Evolutionary conservation across 441 rosid species (phyloP), one percentile per base, ranked within the genome.

Genomic region (Gossypium laxum): DNA sequence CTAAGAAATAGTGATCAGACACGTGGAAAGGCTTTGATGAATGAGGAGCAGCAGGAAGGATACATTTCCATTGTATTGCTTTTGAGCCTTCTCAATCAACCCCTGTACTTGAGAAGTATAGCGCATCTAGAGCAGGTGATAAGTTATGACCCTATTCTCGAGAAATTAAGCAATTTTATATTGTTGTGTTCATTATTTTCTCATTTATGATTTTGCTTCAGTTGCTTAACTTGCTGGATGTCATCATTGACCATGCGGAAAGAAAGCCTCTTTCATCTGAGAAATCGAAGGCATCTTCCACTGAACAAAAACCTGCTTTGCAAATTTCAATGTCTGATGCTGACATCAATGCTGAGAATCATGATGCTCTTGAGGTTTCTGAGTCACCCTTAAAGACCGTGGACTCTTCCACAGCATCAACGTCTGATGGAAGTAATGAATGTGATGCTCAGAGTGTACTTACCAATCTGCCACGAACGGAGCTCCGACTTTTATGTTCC

Each of bases 81-180:
- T 74, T 81, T 94, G 80, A 85, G 92, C 81, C 97, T 94, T 81
- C 81, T 94, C 84, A 90, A 87, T 77, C 97, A 91, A 76, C 96
- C 98, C 67, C 91, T 94, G 51, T 94, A 94, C 79, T 75, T 88
- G 79, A 87, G 98, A 85, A 94, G 98, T 69, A 79, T 94, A 73
- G 96, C 97, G 67, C 98, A 94, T 83, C 96, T 94, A 73, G 98
- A 94, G 77, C 98, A 90, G 98, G 98, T 91, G 74, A 72, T 59
- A 59, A 38, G 97, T 90, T 67, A 70, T 62, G 60, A 30, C 62
- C 38, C 57, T 69, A 54, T 72, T 50, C 14, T 28, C 0, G 4
- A 57, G 17, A 15, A 18, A 68, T 55, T 15, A 8, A 24, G 24
- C 41, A 15, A 45, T 24, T 58, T 17, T 45, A 4, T 5, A 10